Base-by-base conservation (phyloP, 495 filamentous ascomycete species). In the Daldinia bambusicola region DNA sequence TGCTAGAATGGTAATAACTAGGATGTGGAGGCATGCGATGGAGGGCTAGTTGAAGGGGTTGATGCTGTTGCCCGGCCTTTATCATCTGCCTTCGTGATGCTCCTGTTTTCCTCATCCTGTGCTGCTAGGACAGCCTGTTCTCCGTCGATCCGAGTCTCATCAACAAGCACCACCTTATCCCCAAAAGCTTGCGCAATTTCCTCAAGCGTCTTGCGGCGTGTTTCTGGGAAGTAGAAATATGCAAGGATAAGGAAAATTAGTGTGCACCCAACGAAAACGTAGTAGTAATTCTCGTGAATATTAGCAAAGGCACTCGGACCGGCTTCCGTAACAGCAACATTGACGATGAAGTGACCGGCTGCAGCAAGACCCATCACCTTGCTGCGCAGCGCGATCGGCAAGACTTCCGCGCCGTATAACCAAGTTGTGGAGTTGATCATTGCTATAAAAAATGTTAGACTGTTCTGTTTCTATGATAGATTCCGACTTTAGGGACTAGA, bases 281-380 rank as follows among this genome's bases (percentile, higher is more conserved):
- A 89, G 69, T 89, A 89, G 69, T 88, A 89, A 61, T 89, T 89
- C 72, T 89, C 82, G 14, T 80, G 71, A 61, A 89, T 89, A 34
- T 82, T 87, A 38, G 85, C 85, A 66, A 89, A 87, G 1, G 86
- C 86, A 57, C 80, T 86, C 8, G 86, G 86, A 0, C 85, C 86
- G 6, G 86, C 86, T 74, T 89, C 84, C 55, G 86, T 89, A 53
- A 89, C 82, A 79, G 74, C 85, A 58, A 89, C 85, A 66, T 89
- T 89, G 62, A 89, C 84, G 45, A 87, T 83, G 55, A 87, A 88
- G 68, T 89, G 87, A 5, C 82, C 81, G 3, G 84, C 84, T 6
- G 87, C 86, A 6, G 85, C 85, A 7, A 89, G 64, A 16, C 87
- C 87, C 85, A 89, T 87, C 3, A 89, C 79, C 69, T 87, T 88